phyloP scores from a whole-genome alignment of 75 land plant genomes.

The Selaginella tamariscina region DNA sequence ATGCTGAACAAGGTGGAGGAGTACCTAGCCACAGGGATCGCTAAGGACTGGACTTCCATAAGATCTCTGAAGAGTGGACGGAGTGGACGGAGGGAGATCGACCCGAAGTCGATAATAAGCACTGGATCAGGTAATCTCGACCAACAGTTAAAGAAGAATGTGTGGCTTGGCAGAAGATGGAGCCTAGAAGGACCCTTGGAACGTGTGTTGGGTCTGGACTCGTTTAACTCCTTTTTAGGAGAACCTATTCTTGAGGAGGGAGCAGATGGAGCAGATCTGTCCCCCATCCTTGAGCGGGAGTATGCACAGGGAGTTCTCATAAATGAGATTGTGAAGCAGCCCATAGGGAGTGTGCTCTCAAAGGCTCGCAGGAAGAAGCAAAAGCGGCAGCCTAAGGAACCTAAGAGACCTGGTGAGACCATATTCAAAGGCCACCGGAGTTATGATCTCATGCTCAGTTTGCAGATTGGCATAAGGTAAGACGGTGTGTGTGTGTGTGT shows the following conservation, averaged over 20 bases:
- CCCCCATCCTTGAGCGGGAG: conserved; percentile 44
- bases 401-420: conserved; percentile 29
- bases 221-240: background rate
- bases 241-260: conserved; percentile 20
- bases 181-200: conserved; percentile 15
- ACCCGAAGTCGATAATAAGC: background rate
- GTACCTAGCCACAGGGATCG: background rate
- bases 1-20: background rate
- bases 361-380: conserved; percentile 14
- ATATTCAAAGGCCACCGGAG: conserved; percentile 43
- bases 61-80: background rate
- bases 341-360: conserved; percentile 9
- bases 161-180: conserved; percentile 20
- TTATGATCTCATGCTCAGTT: conserved; percentile 51
- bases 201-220: conserved; percentile 8
- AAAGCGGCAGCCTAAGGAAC: conserved; percentile 18
- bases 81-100: background rate
- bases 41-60: background rate
- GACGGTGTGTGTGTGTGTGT: background rate
- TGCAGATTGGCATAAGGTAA: conserved; percentile 79
- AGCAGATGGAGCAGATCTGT: conserved; percentile 13
- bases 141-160: conserved; percentile 13
- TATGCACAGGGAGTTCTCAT: conserved; percentile 65
- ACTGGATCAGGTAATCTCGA: conserved; percentile 13
- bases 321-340: conserved; percentile 23